A percentile compares a stretch with the other conserved stretches of the same genome.
These are phyloP conservation scores for Penicillium janthinellum DNA, from an alignment of 2,329 filamentous ascomycete species.

Conservation along the genomic window DNA sequence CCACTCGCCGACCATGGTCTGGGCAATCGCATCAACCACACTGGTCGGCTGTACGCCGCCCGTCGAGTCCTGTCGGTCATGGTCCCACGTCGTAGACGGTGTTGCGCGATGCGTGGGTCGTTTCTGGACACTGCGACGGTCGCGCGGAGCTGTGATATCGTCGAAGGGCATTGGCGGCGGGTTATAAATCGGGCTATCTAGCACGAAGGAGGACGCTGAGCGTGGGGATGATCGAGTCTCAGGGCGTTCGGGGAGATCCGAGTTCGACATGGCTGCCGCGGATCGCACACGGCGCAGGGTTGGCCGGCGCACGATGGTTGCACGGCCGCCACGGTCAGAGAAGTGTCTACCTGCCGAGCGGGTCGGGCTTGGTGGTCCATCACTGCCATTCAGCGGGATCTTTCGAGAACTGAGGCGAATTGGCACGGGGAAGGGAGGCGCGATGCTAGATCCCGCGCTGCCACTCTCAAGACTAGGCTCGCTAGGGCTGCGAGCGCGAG, in stretches of 20 bases:
- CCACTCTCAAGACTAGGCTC: conserved; percentile 47
- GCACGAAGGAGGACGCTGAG: conserved; percentile 67
- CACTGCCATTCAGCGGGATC: conserved; percentile 67
- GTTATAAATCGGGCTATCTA: conserved; percentile 62
- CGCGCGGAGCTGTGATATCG: conserved; percentile 61
- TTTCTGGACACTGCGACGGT: conserved; percentile 30
- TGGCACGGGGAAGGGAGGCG: conserved; percentile 89
- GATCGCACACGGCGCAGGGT: conserved; percentile 82
- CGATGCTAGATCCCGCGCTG: conserved; percentile 38
- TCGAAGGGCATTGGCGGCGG: conserved; percentile 74
- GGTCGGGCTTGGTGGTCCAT: conserved; percentile 77
- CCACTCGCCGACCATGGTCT: conserved; percentile 92
- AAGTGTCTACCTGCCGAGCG: conserved; percentile 59
- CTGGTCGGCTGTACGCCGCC: conserved; percentile 68
- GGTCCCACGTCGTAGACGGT: conserved; percentile 31
- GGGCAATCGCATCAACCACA: conserved; percentile 94
- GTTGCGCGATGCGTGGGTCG: conserved; percentile 26
- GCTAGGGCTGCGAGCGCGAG: conserved; percentile 57
- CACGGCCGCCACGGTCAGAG: conserved; percentile 56
- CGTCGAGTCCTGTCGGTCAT: conserved; percentile 52
- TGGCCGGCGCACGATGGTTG: conserved; percentile 59
- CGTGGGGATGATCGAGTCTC: conserved; percentile 55
- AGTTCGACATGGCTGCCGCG: conserved; percentile 68
- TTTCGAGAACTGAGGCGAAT: conserved; percentile 83
- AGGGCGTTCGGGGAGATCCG: conserved; percentile 48